Evolutionary conservation across 495 filamentous ascomycete species (phyloP).

Genomic region (Oleoguttula mirabilis): DNA sequence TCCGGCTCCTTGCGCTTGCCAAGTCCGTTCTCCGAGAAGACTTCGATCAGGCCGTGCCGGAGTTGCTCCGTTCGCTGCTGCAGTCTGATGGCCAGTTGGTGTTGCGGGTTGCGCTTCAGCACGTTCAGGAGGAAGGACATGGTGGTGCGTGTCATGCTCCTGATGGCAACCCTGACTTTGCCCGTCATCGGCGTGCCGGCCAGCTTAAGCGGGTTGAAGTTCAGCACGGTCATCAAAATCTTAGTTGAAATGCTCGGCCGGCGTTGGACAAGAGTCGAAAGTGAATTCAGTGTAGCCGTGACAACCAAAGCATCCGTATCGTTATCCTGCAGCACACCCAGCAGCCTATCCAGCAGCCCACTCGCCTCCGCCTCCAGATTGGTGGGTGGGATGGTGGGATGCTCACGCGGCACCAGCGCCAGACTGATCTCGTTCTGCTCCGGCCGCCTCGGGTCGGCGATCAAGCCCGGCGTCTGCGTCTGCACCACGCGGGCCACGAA

Average conservation of each 20-base stretch:
- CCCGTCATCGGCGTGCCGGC: conserved; percentile 59
- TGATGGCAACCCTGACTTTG: conserved; percentile 65
- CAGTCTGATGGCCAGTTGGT: conserved; percentile 56
- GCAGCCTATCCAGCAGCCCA: conserved; percentile 76
- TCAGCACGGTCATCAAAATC: conserved; percentile 72
- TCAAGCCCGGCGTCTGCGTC: conserved; percentile 72
- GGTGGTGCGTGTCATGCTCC: conserved; percentile 88
- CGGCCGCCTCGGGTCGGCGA: conserved; percentile 71
- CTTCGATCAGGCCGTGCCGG: conserved; percentile 57
- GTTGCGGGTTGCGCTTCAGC: conserved; percentile 59
- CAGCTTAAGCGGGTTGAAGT: conserved; percentile 78
- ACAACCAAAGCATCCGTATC: conserved; percentile 80
- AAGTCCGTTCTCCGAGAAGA: conserved; percentile 55
- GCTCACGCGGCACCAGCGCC: conserved; percentile 69
- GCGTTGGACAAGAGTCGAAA: conserved; percentile 66
- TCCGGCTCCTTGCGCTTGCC: conserved; percentile 61
- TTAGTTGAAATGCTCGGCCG: conserved; percentile 71
- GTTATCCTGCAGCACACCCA: conserved; percentile 79
- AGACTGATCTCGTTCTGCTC: conserved; percentile 82
- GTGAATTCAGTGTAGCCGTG: conserved; percentile 80
- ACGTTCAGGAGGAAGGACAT: conserved; percentile 70
- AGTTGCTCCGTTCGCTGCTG: conserved; percentile 72
- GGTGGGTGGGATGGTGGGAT: conserved; percentile 60
- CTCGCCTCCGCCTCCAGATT: conserved; percentile 83
- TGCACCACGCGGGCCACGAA: conserved; percentile 89